Percentiles rank a stretch among this genome's conserved stretches.
Evolutionary conservation across 23 red algal genomes (phyloP).

Genomic region (Gracilaria gracilis): DNA sequence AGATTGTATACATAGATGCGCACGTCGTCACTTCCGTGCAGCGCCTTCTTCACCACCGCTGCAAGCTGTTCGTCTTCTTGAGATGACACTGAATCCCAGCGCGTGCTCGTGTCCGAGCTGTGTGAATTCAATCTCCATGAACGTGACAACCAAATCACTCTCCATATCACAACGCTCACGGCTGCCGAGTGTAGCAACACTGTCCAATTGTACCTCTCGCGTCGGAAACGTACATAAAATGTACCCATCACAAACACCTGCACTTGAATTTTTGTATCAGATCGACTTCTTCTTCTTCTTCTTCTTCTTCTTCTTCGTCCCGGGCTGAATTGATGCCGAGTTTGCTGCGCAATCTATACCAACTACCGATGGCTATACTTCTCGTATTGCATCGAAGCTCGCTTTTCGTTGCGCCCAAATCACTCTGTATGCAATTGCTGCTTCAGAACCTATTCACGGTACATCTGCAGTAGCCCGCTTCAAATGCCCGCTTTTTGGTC

Average conservation of each 20-base stretch:
- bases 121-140: not conserved
- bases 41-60: not conserved
- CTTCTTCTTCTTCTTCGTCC: too few relatives aligned
- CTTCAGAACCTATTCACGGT: not conserved
- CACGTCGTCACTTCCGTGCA: not conserved
- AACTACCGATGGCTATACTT: not conserved
- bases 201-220: not conserved
- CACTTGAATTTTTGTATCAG: not conserved
- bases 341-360: not conserved
- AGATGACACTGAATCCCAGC: not conserved
- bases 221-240: not conserved
- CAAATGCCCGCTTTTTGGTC: too few relatives aligned
- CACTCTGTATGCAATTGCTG: not conserved
- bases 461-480: too few relatives aligned
- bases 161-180: not conserved
- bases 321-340: not conserved
- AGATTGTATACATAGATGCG: slow-evolving; percentile 73
- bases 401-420: not conserved
- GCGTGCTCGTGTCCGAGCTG: not conserved
- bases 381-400: not conserved
- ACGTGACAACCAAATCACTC: not conserved
- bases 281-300: too few relatives aligned
- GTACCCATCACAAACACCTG: not conserved
- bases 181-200: not conserved
- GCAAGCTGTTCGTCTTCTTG: not conserved